Base-by-base conservation (phyloP, 352 stramenopile genomes). In the Globisporangium carolinianum region DNA sequence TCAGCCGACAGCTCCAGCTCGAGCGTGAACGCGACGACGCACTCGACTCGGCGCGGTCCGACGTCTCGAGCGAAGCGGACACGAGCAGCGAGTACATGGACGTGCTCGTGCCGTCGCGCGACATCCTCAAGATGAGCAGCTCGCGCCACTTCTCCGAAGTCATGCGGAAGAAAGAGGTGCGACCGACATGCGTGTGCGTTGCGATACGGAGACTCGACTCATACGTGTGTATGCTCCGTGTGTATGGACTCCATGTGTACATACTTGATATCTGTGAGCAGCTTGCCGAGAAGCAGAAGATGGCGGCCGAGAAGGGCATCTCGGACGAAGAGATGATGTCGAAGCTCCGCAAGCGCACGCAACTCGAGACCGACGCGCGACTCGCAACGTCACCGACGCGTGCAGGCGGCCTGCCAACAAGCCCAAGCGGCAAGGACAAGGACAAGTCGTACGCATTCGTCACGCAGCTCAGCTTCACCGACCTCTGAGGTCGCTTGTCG, bases 51-150 rank as follows among this genome's bases (percentile, higher is more conserved):
- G 77, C 82, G 15, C 76, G 81, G 4, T 86, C 79, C 3, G 72
- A 89, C 42, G 24, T 51, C 5, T 86, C 72, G 57, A 62, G 51
- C 4, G 46, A 57, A n/a, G 69, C 62, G 2, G 65, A 65, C n/a
- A 59, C 56, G 4, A 61, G 61, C 38, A 63, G 58, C 10, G 76
- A 86, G 11, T 57, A 69, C 38, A 76, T 79, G 51, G 79, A 80
- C 45, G 73, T 80, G 35, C 53, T 87, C 15, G 78, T 94, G 41
- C 83, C 79, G 37, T 88, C 82, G 9, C 77, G 83, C 9, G 75
- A 89, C 53, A 91, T 94, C 53, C 78, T 94, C 53, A 94, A 94
- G 73, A 89, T 90, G 76, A 91, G 79, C 67, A 94, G 83, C 67
- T 88, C 77, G 11, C 73, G 83, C 10, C 82, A 91, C 50, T 91